Evolutionary conservation across 225 moss, liverwort and hornwort species (phyloP), one percentile per base, ranked within the genome.

Genomic region (Ulota crispa): DNA sequence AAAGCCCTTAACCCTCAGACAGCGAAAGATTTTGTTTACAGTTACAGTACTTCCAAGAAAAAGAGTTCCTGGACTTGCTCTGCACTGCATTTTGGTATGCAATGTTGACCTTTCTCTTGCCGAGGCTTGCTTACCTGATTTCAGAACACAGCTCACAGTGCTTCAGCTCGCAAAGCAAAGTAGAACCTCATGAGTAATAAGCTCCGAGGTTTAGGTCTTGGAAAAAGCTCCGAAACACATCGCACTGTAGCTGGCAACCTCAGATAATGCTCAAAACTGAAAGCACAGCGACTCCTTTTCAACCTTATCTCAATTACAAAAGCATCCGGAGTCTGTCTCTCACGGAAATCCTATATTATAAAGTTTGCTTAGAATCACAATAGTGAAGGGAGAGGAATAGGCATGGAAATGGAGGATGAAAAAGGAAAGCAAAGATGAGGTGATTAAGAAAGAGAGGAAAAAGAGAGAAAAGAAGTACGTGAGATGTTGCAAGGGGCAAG

Each of bases 81-180:
- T 63, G 32, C 64, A 31, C 64, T n/a, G 64, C 47, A 77, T 34
- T 32, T 24, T 34, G n/a, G 32, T 24, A 32, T 15, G 50, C 3
- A 9, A n/a, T 52, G 16, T 64, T 50, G 32, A 64, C 30, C 62
- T 45, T 3, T 23, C 66, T 45, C 76, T 43, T 27, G 54, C 43
- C 57, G 16, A 42, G 28, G n/a, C 60, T 56, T 47, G 19, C 20
- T 39, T 56, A 24, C 78, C 21, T 27, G 41, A 67, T 60, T 55
- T 37, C 75, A 69, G 68, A 7, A 20, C 36, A 64, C 45, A 70
- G 79, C 77, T 79, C 69, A 39, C 63, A 78, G 27, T 11, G 47
- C 47, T 47, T 47, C 47, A 70, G 13, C 55, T 13, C 64, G 68
- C 45, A 57, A 79, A 63, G 18, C 28, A 34, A 74, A 43, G 56